Evolutionary conservation across 1,139 yeast species (phyloP).

Genomic region (Magnusiomyces clavatus): DNA sequence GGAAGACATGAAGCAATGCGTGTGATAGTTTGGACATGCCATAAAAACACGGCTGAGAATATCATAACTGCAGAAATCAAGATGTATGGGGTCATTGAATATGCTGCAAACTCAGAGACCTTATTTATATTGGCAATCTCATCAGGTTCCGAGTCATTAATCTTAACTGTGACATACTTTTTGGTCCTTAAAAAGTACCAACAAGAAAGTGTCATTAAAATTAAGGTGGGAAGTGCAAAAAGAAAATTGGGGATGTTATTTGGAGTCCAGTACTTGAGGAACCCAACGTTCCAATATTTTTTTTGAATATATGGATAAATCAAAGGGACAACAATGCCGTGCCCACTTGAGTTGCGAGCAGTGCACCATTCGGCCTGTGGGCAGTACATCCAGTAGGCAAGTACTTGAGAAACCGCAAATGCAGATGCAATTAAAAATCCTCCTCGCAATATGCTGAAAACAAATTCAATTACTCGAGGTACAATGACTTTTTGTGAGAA

Average conservation of each 20-base stretch:
- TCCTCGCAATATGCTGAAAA: conserved; percentile 32
- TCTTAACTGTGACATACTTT: background rate
- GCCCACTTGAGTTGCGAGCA: conserved; percentile 14
- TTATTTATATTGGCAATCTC: too few species aligned
- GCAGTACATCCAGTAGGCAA: conserved; percentile 56
- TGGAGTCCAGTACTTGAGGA: conserved; percentile 71
- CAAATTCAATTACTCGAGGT: too few species aligned
- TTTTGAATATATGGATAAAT: conserved; percentile 69
- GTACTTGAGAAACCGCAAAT: conserved; percentile 41
- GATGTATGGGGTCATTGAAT: conserved; percentile 11
- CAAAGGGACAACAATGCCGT: conserved; percentile 39
- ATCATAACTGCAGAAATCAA: conserved; percentile 36
- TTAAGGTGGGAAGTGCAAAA: conserved; percentile 64
- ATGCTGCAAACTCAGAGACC: conserved; percentile 16
- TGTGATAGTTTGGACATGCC: conserved; percentile 83
- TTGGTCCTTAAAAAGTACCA: conserved; percentile 12
- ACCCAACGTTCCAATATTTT: conserved; percentile 81
- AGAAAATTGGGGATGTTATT: conserved; percentile 77
- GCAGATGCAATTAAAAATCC: conserved; percentile 49
- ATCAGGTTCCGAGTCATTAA: too few species aligned
- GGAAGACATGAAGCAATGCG: conserved; percentile 70
- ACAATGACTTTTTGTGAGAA: background rate
- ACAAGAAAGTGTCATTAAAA: conserved; percentile 33
- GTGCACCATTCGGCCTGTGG: conserved; percentile 74
- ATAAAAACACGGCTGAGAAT: conserved; percentile 47